Percentiles rank a stretch among this genome's conserved stretches.
Evolutionary conservation across 139 green algal species (phyloP).

Genomic region (Chlorella sorokiniana): DNA sequence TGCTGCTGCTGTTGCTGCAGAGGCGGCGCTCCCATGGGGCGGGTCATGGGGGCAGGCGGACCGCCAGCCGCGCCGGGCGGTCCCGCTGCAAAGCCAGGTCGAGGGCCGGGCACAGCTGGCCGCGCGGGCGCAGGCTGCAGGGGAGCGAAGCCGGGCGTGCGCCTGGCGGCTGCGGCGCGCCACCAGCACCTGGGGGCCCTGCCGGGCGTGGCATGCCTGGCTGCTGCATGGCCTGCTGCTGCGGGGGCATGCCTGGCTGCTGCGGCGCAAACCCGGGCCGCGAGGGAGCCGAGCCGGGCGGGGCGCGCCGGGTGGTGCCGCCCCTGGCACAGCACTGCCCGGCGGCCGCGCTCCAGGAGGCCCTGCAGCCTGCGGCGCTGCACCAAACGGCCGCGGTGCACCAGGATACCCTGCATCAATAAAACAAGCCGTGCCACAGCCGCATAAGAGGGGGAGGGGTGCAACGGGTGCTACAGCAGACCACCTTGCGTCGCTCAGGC

Average conservation of each 20-base stretch:
- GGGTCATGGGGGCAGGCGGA: conserved; percentile 1
- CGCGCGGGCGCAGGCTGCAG: not conserved
- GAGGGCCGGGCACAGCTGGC: not conserved
- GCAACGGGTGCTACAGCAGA: no score
- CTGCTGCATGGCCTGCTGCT: conserved; percentile 1
- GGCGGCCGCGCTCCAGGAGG: conserved; percentile 26
- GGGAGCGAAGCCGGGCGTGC: not conserved
- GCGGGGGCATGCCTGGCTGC: not conserved
- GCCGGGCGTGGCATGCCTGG: conserved; percentile 4
- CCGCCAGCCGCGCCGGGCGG: not conserved
- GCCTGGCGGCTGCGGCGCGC: conserved; percentile 12
- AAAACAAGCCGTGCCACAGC: no score
- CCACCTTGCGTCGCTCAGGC: no score
- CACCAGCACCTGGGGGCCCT: not conserved
- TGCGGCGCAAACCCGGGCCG: not conserved
- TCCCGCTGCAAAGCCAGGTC: not conserved
- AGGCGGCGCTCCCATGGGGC: not conserved
- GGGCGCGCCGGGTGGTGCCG: not conserved
- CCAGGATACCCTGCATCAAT: conserved; percentile 18
- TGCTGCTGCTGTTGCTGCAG: conserved; percentile 14
- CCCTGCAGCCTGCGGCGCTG: not conserved
- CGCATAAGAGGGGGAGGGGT: no score
- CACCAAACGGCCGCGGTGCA: not conserved
- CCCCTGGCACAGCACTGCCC: not conserved
- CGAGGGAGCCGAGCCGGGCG: not conserved